These are phyloP conservation scores for Rubia occidens DNA, from an alignment of 305 asterid genomes.

Conservation along the genomic window DNA sequence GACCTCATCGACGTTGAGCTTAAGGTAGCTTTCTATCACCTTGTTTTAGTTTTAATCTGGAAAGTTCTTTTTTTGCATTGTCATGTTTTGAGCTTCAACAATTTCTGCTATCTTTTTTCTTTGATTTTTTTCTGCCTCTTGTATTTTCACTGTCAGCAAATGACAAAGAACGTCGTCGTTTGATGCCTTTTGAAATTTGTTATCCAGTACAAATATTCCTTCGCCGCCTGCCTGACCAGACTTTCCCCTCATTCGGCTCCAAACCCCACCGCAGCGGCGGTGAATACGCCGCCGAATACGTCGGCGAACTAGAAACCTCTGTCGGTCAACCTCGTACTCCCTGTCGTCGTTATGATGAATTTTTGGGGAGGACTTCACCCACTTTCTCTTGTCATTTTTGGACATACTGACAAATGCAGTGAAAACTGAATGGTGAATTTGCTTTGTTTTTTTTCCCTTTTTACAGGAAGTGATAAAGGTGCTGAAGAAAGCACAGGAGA, in stretches of 20 bases:
- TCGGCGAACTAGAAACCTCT: background rate
- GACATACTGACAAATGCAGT: background rate
- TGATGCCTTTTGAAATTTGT: background rate
- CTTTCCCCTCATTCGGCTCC: background rate
- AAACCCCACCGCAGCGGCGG: background rate
- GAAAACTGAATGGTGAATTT: background rate
- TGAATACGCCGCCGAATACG: too few species aligned
- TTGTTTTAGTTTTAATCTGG: too few species aligned
- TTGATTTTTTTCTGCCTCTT: too few species aligned
- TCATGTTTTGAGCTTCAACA: too few species aligned
- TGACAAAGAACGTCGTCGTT: background rate
- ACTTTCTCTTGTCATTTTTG: background rate
- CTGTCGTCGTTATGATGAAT: slow-evolving; percentile 11
- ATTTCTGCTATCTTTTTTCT: too few species aligned
- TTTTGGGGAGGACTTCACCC: slow-evolving; percentile 5
- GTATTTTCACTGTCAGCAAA: background rate
- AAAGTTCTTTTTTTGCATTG: too few species aligned
- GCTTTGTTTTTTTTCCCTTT: background rate
- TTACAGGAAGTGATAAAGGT: slow-evolving; percentile 51
- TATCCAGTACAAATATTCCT: background rate
- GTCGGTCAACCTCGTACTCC: background rate
- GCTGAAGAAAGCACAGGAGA: slow-evolving; percentile 31
- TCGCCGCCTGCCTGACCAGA: background rate
- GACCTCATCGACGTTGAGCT: too few species aligned
- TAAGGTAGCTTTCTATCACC: too few species aligned